These are phyloP conservation scores for Tolypocladium capitatum DNA, from an alignment of 2,329 filamentous ascomycete genomes.

Conservation along the genomic window DNA sequence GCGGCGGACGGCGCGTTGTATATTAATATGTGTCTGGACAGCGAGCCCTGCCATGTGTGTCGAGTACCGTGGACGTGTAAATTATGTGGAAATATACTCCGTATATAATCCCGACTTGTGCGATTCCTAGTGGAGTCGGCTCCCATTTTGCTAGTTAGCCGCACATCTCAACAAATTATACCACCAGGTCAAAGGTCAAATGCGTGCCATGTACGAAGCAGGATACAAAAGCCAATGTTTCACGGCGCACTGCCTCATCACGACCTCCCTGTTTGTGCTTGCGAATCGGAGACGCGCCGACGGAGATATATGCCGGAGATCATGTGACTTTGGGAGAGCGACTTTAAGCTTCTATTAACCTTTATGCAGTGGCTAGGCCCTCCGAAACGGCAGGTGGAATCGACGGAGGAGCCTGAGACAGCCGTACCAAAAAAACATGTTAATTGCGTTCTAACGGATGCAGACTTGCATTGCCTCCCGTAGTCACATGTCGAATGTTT, in stretches of 20 bases:
- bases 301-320: neutral
- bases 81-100: no score
- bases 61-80: neutral
- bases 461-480: neutral
- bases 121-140: no score
- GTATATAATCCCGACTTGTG: no score
- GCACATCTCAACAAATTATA: no score
- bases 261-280: no score
- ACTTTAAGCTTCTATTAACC: slow-evolving; percentile 7
- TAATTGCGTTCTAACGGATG: neutral
- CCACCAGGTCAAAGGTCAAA: neutral
- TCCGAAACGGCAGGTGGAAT: neutral
- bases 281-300: neutral
- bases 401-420: neutral
- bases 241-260: neutral
- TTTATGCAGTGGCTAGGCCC: slow-evolving; percentile 1
- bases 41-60: neutral
- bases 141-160: no score
- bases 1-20: neutral
- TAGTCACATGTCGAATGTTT: neutral
- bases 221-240: neutral
- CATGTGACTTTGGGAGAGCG: slow-evolving; percentile 4
- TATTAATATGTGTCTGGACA: neutral
- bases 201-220: neutral
- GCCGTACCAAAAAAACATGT: neutral